Evolutionary conservation across 169 alveolate species (phyloP), one percentile per base, ranked within the genome.

Genomic region (Plasmodium coatneyi): DNA sequence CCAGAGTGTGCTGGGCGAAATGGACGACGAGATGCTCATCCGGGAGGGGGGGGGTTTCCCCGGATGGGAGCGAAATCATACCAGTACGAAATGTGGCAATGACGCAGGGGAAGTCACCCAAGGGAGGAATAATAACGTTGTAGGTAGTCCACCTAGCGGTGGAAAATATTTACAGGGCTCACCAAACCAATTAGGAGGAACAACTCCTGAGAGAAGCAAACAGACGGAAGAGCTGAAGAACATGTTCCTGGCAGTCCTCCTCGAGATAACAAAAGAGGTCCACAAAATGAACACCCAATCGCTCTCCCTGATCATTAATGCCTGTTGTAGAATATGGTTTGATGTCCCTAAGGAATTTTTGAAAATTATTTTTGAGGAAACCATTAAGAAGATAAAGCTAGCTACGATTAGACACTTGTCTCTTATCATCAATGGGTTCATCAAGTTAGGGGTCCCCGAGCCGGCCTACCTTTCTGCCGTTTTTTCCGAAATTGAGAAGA

Each of bases 261-360:
- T 80, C 2, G 76, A 80, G 49, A 66, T 89, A 22, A 80, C 91
- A 36, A 89, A 89, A 46, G 66, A n/a, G 0, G 71, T 89, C 3
- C 78, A 60, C 14, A 89, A 79, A 16, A 89, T 89, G 94, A 89
- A 89, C 71, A 56, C 94, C 30, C 94, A 89, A 19, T 89, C 94
- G 5, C 82, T 89, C 52, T 78, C 87, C 32, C 72, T 89, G n/a
- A 79, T 89, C 28, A 66, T 89, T 10, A 89, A 89, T 52, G 43
- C 94, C 6, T 89, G 94, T 80, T 80, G 83, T 80, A 36, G 94
- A 66, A 80, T 89, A 39, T 71, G 70, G 81, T 89, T 79, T 80
- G 83, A 89, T 5, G 34, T 79, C 0, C 82, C 94, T 0, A 36
- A 10, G 4, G 94, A 89, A 54, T 89, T 89, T 80, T 89, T 89